Conservation (phyloP, 2,329 filamentous ascomycete genomes). For the Trichoderma asperellum region DNA sequence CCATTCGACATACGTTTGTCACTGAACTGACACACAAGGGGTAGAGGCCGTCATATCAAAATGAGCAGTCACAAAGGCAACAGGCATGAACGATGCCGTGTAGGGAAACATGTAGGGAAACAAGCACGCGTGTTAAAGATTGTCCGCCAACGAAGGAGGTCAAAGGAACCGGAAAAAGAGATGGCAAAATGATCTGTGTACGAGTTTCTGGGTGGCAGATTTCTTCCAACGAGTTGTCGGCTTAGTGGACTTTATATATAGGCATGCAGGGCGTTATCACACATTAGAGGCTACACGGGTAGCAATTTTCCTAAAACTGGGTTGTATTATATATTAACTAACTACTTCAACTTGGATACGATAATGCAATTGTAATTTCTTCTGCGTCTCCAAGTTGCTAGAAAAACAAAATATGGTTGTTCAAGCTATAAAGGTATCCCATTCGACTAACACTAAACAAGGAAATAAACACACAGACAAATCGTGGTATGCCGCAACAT, state of each 20-base stretch:
- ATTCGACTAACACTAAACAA: background rate
- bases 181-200: background rate
- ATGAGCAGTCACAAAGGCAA: background rate
- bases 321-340: background rate
- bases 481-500: background rate
- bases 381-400: too few species aligned
- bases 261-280: background rate
- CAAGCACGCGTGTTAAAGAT: background rate
- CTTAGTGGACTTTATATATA: background rate
- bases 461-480: too few species aligned
- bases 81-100: background rate
- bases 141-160: background rate
- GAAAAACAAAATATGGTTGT: background rate
- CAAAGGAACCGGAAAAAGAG: background rate
- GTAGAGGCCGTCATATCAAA: background rate
- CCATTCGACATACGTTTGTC: background rate
- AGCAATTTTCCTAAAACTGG: background rate
- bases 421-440: background rate
- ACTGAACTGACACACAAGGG: conserved; percentile 5
- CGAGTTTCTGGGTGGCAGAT: background rate
- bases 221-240: background rate
- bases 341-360: background rate
- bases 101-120: background rate
- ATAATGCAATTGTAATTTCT: background rate
- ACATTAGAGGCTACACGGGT: background rate